Percentiles rank a stretch among this genome's conserved stretches.
These are phyloP conservation scores for Malania oleifera DNA, from an alignment of 164 flowering plant genomes.

Conservation along the genomic window DNA sequence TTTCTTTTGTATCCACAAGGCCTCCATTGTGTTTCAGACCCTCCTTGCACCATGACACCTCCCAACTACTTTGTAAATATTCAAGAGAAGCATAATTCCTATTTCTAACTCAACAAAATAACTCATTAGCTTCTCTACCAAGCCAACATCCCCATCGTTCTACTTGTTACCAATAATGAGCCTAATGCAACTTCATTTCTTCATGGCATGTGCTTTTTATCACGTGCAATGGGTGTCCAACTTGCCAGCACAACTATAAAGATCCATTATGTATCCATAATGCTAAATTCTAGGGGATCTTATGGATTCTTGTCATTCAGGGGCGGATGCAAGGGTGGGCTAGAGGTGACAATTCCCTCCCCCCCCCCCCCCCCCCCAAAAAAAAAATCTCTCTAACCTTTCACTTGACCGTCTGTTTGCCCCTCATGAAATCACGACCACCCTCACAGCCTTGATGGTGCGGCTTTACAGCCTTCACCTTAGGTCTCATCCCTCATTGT, in stretches of 20 bases:
- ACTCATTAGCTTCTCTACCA: slow-evolving; percentile 47
- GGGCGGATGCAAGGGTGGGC: too few species aligned
- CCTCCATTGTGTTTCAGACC: slow-evolving; percentile 50
- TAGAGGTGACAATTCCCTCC: too few species aligned
- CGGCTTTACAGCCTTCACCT: too few species aligned
- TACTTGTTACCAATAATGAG: slow-evolving; percentile 58
- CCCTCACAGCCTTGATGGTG: too few species aligned
- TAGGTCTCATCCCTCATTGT: too few species aligned
- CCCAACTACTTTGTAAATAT: slow-evolving; percentile 50
- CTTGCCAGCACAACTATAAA: slow-evolving; percentile 55
- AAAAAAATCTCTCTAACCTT: too few species aligned
- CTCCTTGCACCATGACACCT: slow-evolving; percentile 53
- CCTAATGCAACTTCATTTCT: slow-evolving; percentile 59
- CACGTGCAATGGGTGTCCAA: slow-evolving; percentile 43
- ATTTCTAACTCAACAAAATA: slow-evolving; percentile 38
- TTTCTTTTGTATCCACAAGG: slow-evolving; percentile 42
- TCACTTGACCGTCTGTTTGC: too few species aligned
- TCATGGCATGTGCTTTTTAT: slow-evolving; percentile 59
- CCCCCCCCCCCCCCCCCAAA: too few species aligned
- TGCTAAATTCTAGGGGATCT: slow-evolving; percentile 58
- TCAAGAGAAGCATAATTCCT: slow-evolving; percentile 40
- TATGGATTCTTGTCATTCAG: slow-evolving; percentile 37
- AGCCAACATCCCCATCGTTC: slow-evolving; percentile 33
- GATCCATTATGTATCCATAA: slow-evolving; percentile 55
- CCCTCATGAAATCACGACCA: too few species aligned